Evolutionary conservation across 352 stramenopile genomes (phyloP).

Genomic region (Globisporangium middletonii): DNA sequence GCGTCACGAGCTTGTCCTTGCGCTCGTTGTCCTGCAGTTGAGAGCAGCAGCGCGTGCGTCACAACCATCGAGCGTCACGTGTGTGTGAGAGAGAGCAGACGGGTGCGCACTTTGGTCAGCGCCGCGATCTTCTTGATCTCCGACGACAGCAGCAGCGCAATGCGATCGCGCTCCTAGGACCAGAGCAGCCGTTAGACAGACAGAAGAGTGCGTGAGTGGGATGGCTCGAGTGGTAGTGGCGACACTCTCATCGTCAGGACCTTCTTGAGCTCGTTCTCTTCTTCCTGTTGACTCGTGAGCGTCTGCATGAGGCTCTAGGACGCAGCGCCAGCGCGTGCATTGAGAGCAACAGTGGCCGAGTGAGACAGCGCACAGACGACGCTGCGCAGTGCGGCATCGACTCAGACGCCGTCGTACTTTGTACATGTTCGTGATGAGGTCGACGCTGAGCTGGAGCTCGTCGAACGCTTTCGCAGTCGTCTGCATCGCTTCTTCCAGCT

Average conservation of each 20-base stretch:
- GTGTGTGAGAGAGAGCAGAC: not conserved
- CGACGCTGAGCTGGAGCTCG: conserved; percentile 77
- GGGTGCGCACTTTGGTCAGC: conserved; percentile 43
- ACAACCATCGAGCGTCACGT: not conserved
- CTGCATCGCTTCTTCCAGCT: conserved; percentile 63
- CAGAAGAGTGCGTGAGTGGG: not conserved
- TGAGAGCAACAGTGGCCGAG: not conserved
- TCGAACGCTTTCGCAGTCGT: conserved; percentile 55
- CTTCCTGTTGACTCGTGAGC: conserved; percentile 38
- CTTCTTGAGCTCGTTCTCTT: conserved; percentile 53
- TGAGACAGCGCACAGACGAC: not conserved
- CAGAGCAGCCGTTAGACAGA: not conserved
- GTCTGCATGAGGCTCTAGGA: conserved; percentile 40
- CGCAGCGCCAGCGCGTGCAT: not conserved
- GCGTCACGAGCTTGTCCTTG: conserved; percentile 67
- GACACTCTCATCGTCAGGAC: conserved; percentile 11
- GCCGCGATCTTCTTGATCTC: conserved; percentile 79
- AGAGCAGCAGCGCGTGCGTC: not conserved
- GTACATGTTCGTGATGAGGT: conserved; percentile 86
- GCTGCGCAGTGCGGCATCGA: not conserved
- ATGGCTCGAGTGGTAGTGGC: not conserved
- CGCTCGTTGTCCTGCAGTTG: conserved; percentile 42
- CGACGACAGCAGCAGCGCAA: conserved; percentile 38
- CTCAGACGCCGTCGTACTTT: conserved; percentile 28
- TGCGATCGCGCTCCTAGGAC: conserved; percentile 39